These are phyloP conservation scores for Aquanectria penicillioides DNA, from an alignment of 2,329 filamentous ascomycete genomes.

Conservation along the genomic window DNA sequence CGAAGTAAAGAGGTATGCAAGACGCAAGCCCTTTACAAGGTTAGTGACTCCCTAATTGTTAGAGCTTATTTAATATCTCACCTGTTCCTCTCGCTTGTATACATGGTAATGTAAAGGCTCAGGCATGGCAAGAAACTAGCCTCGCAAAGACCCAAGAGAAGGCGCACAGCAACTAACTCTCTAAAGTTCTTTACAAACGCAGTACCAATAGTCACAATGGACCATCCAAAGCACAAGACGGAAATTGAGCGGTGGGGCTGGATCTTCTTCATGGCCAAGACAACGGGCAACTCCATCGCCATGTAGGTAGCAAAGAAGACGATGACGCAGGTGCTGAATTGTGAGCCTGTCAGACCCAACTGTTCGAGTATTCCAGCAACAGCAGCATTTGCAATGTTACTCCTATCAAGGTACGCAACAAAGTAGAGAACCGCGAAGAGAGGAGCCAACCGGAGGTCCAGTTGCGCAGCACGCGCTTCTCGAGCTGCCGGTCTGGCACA, in stretches of 20 bases:
- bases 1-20: background rate
- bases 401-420: conserved; percentile 40
- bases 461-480: conserved; percentile 33
- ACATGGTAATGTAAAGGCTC: conserved; percentile 46
- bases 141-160: conserved; percentile 48
- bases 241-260: conserved; percentile 39
- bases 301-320: conserved; percentile 47
- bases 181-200: conserved; percentile 44
- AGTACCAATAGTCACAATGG: conserved; percentile 44
- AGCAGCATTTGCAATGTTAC: conserved; percentile 48
- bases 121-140: conserved; percentile 48
- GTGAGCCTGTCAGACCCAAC: conserved; percentile 40
- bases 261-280: conserved; percentile 46
- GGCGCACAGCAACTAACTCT: conserved; percentile 40
- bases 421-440: conserved; percentile 39
- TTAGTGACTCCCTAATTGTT: no score
- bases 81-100: conserved; percentile 45
- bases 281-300: conserved; percentile 44
- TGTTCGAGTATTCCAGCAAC: conserved; percentile 47
- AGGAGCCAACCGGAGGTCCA: conserved; percentile 42
- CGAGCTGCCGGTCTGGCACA: background rate
- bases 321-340: conserved; percentile 46
- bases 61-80: no score
- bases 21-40: background rate
- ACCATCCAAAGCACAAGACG: conserved; percentile 46